Evolutionary conservation across 202 grass and related monocot genomes (phyloP), one percentile per base, ranked within the genome.

Genomic region (Saccharum hybrid): DNA sequence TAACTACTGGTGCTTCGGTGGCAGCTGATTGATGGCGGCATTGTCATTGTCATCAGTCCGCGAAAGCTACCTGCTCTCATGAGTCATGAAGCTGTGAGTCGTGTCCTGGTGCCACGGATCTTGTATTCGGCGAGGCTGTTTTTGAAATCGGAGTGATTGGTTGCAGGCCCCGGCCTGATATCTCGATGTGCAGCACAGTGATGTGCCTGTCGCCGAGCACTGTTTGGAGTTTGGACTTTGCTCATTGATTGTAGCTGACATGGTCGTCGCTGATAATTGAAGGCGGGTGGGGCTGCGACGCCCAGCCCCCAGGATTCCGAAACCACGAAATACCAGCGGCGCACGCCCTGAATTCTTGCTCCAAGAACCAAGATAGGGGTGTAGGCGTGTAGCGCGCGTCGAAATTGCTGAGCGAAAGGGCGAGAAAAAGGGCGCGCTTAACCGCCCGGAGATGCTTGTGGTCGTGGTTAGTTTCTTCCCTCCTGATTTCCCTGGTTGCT

Each of bases 51-150:
- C 41, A 65, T 13, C 64, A 21, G 60, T 82, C 66, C 1, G 19
- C 75, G 71, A 79, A 75, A 68, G 26, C 68, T 11, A 66, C 52
- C 33, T 60, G 46, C 3, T 56, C 7, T 56, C 4, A 56, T 7
- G 52, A 56, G 52, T n/a, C 71, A 74, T 4, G 48, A 86, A 89
- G 77, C 62, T 71, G 52, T 9, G 85, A 89, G 77, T 63, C 45
- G 65, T n/a, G 72, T 64, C 74, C n/a, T n/a, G n/a, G n/a, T n/a
- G n/a, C n/a, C n/a, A n/a, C n/a, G n/a, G n/a, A n/a, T n/a, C n/a
- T n/a, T n/a, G n/a, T n/a, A n/a, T n/a, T n/a, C n/a, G n/a, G n/a
- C n/a, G n/a, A n/a, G n/a, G n/a, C n/a, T n/a, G n/a, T n/a, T n/a
- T n/a, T 66, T 57, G 75, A 83, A 80, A 31, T 54, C 8, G 26